Evolutionary conservation across 352 stramenopile species (phyloP).

Genomic region (Pythium oligandrum): DNA sequence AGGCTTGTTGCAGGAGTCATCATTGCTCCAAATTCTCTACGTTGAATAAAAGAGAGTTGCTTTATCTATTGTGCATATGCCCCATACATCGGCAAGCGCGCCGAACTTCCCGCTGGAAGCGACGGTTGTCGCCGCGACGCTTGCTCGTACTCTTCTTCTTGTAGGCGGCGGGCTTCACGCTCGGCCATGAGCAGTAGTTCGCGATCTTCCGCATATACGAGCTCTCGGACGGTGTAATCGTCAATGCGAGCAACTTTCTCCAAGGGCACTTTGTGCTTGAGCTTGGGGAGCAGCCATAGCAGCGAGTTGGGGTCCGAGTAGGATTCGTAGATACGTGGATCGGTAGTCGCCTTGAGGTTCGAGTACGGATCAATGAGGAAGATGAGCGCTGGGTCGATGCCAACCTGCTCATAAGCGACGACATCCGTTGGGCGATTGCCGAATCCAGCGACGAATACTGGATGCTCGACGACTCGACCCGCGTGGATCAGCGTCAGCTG

Average conservation of each 20-base stretch:
- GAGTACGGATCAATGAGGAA: constrained; percentile 84
- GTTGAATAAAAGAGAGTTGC: too few species aligned
- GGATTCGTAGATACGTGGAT: constrained; percentile 69
- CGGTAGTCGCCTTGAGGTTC: constrained; percentile 53
- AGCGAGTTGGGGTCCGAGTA: constrained; percentile 79
- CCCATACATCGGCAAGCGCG: constrained; percentile 12
- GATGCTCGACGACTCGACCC: constrained; percentile 60
- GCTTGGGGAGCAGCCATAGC: constrained; percentile 69
- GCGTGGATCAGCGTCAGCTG: constrained; percentile 78
- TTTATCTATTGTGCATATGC: not conserved
- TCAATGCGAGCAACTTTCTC: constrained; percentile 76
- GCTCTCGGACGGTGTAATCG: constrained; percentile 75
- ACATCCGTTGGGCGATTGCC: constrained; percentile 80
- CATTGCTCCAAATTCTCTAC: too few species aligned
- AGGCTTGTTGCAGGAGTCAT: too few species aligned
- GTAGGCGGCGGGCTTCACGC: constrained; percentile 45
- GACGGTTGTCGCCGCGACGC: constrained; percentile 15
- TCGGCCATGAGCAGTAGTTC: constrained; percentile 70
- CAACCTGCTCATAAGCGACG: constrained; percentile 73
- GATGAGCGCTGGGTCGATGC: constrained; percentile 62
- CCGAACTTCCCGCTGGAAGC: constrained; percentile 1
- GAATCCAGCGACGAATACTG: constrained; percentile 83
- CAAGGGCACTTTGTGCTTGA: constrained; percentile 81
- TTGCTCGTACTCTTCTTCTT: constrained; percentile 58
- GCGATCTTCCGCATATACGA: constrained; percentile 72